Evolutionary conservation across 495 filamentous ascomycete genomes (phyloP).

Genomic region (Penicillium coffeae): DNA sequence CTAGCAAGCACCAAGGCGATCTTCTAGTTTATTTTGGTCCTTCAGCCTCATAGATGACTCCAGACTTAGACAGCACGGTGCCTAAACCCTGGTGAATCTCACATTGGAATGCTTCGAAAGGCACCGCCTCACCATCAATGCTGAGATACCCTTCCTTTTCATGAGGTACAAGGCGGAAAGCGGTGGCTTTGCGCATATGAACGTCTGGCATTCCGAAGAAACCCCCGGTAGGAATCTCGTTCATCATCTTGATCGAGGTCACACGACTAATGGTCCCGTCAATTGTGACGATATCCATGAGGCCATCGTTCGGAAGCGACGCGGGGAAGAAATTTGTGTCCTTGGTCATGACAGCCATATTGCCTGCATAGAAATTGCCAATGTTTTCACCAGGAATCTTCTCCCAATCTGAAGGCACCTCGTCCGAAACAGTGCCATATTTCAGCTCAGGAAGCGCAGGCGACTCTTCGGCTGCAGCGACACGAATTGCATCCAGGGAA

Average conservation of each 20-base stretch:
- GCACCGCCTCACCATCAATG: slow-evolving; percentile 85
- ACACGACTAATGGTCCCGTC: slow-evolving; percentile 66
- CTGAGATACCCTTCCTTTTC: slow-evolving; percentile 75
- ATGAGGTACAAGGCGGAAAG: slow-evolving; percentile 78
- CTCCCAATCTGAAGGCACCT: slow-evolving; percentile 72
- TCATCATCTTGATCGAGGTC: slow-evolving; percentile 61
- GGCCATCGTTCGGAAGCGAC: slow-evolving; percentile 77
- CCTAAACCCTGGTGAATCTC: slow-evolving; percentile 84
- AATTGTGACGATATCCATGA: slow-evolving; percentile 79
- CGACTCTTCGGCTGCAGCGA: slow-evolving; percentile 23
- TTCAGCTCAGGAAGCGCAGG: slow-evolving; percentile 66
- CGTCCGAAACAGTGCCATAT: slow-evolving; percentile 74
- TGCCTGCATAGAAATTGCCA: slow-evolving; percentile 92
- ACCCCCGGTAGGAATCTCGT: slow-evolving; percentile 61
- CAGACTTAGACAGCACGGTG: slow-evolving; percentile 72
- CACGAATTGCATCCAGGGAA: slow-evolving; percentile 13
- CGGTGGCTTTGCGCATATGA: slow-evolving; percentile 73
- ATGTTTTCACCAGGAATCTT: slow-evolving; percentile 67
- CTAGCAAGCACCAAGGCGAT: background rate
- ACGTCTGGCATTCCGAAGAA: slow-evolving; percentile 80
- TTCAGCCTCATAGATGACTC: slow-evolving; percentile 67
- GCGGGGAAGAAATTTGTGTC: slow-evolving; percentile 86
- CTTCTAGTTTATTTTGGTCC: slow-evolving; percentile 36
- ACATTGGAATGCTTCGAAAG: slow-evolving; percentile 84
- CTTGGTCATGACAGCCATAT: slow-evolving; percentile 89